Evolutionary conservation across 2,329 filamentous ascomycete species (phyloP).

Genomic region (Aureobasidium sp.): DNA sequence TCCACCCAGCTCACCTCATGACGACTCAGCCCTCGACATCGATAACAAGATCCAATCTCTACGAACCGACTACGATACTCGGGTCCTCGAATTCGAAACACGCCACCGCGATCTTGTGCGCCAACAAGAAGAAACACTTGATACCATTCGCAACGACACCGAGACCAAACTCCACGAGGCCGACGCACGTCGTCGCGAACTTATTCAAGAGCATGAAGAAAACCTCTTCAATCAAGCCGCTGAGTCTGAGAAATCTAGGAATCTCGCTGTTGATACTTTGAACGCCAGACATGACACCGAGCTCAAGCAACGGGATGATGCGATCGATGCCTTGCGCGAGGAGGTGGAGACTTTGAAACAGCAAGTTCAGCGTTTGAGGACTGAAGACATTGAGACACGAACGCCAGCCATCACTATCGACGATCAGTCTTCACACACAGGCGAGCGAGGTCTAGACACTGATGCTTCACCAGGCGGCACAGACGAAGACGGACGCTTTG

Average conservation of each 20-base stretch:
- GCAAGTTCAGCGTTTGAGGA: neutral
- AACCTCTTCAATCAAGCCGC: constrained; percentile 2
- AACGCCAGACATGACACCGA: neutral
- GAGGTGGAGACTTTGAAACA: neutral
- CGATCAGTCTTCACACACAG: neutral
- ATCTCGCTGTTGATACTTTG: neutral
- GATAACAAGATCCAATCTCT: neutral
- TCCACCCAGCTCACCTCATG: neutral
- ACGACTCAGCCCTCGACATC: neutral
- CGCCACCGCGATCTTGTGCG: constrained; percentile 3
- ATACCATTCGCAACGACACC: neutral
- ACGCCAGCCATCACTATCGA: neutral
- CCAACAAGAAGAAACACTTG: constrained; percentile 1
- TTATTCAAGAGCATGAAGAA: constrained; percentile 1
- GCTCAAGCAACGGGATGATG: constrained; percentile 1
- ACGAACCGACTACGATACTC: constrained; percentile 1
- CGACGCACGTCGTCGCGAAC: neutral
- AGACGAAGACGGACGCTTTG: neutral
- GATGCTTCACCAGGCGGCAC: neutral
- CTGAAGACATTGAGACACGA: neutral
- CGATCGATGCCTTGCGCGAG: neutral
- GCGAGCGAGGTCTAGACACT: neutral
- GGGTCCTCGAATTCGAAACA: constrained; percentile 4
- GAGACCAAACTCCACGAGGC: neutral
- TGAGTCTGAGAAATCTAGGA: neutral